phyloP scores from a whole-genome alignment of 768 basidiomycete genomes.

The Tubosaeta sp. region DNA sequence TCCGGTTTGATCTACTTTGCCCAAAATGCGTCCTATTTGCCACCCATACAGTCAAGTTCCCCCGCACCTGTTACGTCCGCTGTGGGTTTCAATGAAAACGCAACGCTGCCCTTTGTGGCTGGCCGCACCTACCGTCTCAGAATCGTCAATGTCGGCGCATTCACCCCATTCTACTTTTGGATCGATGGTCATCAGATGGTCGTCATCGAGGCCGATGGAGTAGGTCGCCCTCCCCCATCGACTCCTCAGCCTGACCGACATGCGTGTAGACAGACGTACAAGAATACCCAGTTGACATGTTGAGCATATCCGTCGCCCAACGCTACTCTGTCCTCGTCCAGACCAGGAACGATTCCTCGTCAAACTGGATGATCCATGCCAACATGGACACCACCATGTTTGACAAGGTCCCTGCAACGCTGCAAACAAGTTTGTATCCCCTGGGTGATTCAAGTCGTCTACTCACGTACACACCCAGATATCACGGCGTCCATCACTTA shows the following conservation, averaged over 20 bases:
- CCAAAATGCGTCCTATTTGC: constrained; percentile 67
- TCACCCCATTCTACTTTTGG: constrained; percentile 79
- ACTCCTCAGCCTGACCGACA: background rate
- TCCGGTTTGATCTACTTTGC: constrained; percentile 81
- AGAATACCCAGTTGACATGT: constrained; percentile 63
- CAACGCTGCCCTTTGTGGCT: constrained; percentile 72
- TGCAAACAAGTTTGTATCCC: constrained; percentile 64
- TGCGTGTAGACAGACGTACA: constrained; percentile 66
- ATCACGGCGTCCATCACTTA: constrained; percentile 84
- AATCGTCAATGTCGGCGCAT: constrained; percentile 77
- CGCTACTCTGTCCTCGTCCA: constrained; percentile 91
- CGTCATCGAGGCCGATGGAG: constrained; percentile 81
- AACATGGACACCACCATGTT: constrained; percentile 93
- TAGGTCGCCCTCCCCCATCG: constrained; percentile 32
- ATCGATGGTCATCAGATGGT: constrained; percentile 86
- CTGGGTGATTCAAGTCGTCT: background rate
- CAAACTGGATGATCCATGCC: constrained; percentile 87
- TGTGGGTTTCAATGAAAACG: constrained; percentile 84
- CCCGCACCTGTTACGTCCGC: constrained; percentile 45
- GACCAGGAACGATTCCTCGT: constrained; percentile 77
- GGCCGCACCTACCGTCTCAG: constrained; percentile 91
- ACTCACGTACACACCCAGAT: constrained; percentile 40
- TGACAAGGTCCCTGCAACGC: constrained; percentile 65
- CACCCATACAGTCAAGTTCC: constrained; percentile 48
- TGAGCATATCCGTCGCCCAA: constrained; percentile 82